phyloP scores from a whole-genome alignment of 108 stramenopile species.

The Skeletonema menzelii region DNA sequence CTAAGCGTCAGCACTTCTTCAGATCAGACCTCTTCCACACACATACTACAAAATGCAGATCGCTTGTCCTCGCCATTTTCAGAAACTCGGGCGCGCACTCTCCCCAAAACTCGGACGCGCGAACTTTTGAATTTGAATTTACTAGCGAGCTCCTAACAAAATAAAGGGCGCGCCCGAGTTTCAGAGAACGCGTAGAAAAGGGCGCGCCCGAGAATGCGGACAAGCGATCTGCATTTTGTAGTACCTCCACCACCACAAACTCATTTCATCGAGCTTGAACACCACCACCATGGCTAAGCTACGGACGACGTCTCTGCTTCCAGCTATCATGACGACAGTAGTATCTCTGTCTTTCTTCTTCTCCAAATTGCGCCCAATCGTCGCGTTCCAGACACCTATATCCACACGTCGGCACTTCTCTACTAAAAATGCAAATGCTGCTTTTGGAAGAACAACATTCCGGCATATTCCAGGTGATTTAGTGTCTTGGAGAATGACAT shows the following conservation, averaged over 20 bases:
- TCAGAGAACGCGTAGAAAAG: no score
- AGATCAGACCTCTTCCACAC: no score
- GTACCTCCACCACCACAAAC: neutral
- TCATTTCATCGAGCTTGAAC: no score
- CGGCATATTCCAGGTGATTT: constrained; percentile 16
- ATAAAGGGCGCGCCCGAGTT: no score
- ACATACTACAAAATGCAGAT: no score
- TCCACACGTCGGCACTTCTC: neutral
- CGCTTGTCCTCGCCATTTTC: no score
- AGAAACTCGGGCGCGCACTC: no score
- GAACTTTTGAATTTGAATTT: no score
- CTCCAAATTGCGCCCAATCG: neutral
- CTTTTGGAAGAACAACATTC: constrained; percentile 25
- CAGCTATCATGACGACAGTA: neutral
- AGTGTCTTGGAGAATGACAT: constrained; percentile 20
- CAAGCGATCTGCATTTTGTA: neutral
- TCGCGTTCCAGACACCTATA: neutral
- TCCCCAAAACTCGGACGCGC: no score
- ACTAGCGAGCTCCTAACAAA: no score
- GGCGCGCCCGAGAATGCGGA: no score
- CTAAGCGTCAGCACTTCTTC: no score
- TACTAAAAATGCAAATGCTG: constrained; percentile 6
- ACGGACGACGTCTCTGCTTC: neutral
- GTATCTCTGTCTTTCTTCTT: neutral
- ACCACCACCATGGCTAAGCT: neutral